Evolutionary conservation across 2,329 filamentous ascomycete genomes (phyloP).

Genomic region (Didymella exigua): DNA sequence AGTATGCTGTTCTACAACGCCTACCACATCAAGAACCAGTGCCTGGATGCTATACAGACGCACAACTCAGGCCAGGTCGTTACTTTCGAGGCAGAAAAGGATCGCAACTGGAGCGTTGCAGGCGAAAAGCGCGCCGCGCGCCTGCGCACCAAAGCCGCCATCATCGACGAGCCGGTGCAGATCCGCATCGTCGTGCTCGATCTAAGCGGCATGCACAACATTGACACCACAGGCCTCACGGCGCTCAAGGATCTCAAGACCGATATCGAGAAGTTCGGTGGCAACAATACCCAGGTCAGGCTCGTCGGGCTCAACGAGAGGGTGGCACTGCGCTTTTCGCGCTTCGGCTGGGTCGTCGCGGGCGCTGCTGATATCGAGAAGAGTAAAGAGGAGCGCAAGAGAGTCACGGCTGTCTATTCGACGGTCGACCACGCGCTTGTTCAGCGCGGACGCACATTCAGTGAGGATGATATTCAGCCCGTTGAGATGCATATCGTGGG

Average conservation of each 20-base stretch:
- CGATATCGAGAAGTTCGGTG: constrained; percentile 58
- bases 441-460: constrained; percentile 9
- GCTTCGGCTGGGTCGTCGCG: constrained; percentile 43
- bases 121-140: constrained; percentile 55
- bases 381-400: background rate
- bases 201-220: constrained; percentile 58
- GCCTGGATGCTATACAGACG: constrained; percentile 59
- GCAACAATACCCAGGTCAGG: constrained; percentile 53
- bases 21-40: constrained; percentile 56
- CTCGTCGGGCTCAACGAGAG: constrained; percentile 57
- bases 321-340: constrained; percentile 40
- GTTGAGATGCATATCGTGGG: constrained; percentile 24
- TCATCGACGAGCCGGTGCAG: constrained; percentile 48
- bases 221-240: constrained; percentile 60
- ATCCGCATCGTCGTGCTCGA: constrained; percentile 60
- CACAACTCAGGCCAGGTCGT: constrained; percentile 51
- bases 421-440: constrained; percentile 24
- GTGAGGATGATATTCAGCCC: constrained; percentile 20
- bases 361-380: constrained; percentile 10
- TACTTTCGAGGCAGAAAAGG: constrained; percentile 43
- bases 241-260: constrained; percentile 57
- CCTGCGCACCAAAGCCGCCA: constrained; percentile 51
- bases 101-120: constrained; percentile 62
- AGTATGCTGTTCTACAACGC: constrained; percentile 68
- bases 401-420: constrained; percentile 23